Percentiles rank a stretch among this genome's conserved stretches.
Conservation (phyloP, 2,329 filamentous ascomycete species). For the Karstenula rhodostoma region DNA sequence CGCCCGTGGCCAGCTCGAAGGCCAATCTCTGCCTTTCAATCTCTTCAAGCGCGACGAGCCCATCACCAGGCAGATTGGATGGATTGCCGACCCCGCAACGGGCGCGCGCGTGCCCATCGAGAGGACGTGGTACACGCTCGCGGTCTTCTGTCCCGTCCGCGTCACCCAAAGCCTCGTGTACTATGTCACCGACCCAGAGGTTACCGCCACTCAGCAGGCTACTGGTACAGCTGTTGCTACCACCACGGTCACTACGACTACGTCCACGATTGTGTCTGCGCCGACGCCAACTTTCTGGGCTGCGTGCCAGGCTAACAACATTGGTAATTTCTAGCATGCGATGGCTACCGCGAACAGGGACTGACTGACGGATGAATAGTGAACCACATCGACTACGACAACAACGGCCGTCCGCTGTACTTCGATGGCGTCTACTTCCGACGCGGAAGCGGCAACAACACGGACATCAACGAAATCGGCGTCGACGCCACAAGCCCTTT, state of each 20-base stretch:
- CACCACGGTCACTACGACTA: slow-evolving; percentile 26
- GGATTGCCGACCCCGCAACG: slow-evolving; percentile 25
- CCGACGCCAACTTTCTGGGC: slow-evolving; percentile 29
- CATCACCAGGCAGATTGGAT: slow-evolving; percentile 25
- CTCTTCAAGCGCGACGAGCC: slow-evolving; percentile 28
- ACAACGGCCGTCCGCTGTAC: slow-evolving; percentile 22
- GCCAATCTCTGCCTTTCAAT: slow-evolving; percentile 13
- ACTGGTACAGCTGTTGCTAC: slow-evolving; percentile 28
- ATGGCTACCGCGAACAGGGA: not conserved
- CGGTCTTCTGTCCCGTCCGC: slow-evolving; percentile 25
- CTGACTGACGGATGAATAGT: slow-evolving; percentile 21
- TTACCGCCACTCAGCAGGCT: slow-evolving; percentile 16
- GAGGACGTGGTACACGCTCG: slow-evolving; percentile 16
- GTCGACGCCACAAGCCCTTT: slow-evolving; percentile 20
- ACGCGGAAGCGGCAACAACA: slow-evolving; percentile 27
- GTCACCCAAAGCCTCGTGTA: slow-evolving; percentile 19
- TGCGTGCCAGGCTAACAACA: slow-evolving; percentile 34
- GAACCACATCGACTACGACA: slow-evolving; percentile 25
- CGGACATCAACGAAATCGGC: slow-evolving; percentile 31
- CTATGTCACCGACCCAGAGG: slow-evolving; percentile 27
- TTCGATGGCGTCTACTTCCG: slow-evolving; percentile 36
- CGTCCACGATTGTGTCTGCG: slow-evolving; percentile 21
- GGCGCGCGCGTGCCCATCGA: not conserved
- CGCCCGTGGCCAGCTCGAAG: slow-evolving; percentile 26
- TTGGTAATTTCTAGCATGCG: slow-evolving; percentile 27